Evolutionary conservation across 2,329 filamentous ascomycete species (phyloP).

Genomic region (Pseudophaeomoniella oleicola): DNA sequence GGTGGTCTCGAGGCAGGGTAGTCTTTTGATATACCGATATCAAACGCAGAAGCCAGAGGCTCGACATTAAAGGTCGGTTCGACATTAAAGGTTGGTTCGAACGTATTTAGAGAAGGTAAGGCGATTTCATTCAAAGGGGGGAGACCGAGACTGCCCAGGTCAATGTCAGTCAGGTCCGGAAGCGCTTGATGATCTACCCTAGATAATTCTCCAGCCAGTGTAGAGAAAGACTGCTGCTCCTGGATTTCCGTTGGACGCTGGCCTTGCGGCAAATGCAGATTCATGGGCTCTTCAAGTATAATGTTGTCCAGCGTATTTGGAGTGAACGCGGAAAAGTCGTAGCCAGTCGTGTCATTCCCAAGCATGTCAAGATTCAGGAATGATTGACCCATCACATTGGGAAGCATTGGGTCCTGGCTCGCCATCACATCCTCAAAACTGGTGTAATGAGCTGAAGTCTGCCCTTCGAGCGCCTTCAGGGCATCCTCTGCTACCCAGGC

Average conservation of each 20-base stretch:
- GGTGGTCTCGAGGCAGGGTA: background rate
- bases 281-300: background rate
- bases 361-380: background rate
- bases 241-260: background rate
- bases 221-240: background rate
- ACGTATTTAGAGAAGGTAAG: background rate
- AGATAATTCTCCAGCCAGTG: background rate
- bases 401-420: background rate
- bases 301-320: background rate
- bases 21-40: background rate
- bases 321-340: background rate
- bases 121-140: background rate
- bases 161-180: background rate
- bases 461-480: conserved; percentile 17
- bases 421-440: conserved; percentile 2
- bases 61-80: background rate
- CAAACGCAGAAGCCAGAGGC: background rate
- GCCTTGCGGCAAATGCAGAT: background rate
- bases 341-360: background rate
- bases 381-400: background rate
- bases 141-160: background rate
- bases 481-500: conserved; percentile 20
- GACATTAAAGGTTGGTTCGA: background rate
- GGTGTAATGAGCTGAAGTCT: conserved; percentile 3
- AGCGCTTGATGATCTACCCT: background rate